Conservation (phyloP, 2,329 filamentous ascomycete genomes). For the Diaporthe batatas region DNA sequence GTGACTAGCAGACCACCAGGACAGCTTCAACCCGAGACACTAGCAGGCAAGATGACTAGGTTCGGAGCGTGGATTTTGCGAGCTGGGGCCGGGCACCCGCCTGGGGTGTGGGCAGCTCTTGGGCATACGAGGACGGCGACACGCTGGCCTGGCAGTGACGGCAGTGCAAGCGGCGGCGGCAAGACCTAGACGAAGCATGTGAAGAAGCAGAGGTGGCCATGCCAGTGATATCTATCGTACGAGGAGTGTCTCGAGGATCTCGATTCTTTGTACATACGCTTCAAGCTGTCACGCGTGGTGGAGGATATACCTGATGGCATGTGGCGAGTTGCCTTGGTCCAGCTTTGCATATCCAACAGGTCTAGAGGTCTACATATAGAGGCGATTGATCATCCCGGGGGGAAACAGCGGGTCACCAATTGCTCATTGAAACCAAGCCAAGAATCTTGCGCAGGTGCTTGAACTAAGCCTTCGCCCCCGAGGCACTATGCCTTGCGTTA, state of each 20-base stretch:
- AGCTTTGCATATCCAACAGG: conserved; percentile 22
- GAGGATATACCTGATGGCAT: conserved; percentile 20
- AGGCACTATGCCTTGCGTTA: too few species aligned
- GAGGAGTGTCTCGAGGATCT: conserved; percentile 9
- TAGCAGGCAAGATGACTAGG: conserved; percentile 1
- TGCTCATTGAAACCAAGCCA: not conserved
- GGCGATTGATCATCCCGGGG: conserved; percentile 17
- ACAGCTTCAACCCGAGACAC: conserved; percentile 20
- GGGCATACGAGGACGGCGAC: not conserved
- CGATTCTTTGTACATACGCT: conserved; percentile 31
- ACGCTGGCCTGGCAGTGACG: not conserved
- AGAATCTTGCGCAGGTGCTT: not conserved
- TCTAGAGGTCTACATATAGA: conserved; percentile 24
- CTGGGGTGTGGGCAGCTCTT: not conserved
- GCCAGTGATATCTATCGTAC: not conserved
- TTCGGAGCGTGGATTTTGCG: not conserved
- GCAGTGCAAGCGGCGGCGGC: not conserved
- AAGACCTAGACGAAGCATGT: conserved; percentile 12
- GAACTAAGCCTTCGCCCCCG: not conserved
- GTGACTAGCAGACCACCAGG: conserved; percentile 53
- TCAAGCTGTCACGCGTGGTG: conserved; percentile 11
- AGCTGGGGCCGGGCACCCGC: not conserved
- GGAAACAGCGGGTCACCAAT: not conserved
- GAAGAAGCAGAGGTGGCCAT: conserved; percentile 15
- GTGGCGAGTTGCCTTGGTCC: conserved; percentile 18